phyloP scores from a whole-genome alignment of 164 flowering plant genomes.

The Platanus orientalis region DNA sequence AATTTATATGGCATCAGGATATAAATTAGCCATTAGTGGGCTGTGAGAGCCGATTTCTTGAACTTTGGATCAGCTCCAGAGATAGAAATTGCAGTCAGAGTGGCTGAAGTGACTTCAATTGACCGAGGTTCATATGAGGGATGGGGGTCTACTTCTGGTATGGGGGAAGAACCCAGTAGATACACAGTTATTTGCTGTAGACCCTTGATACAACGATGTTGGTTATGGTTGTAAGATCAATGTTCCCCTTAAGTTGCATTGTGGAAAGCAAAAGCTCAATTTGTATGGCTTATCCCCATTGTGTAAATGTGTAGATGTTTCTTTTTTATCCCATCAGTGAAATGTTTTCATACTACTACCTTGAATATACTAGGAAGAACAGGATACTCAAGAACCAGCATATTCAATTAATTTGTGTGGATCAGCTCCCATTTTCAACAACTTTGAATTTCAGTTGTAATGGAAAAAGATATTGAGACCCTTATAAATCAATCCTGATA shows the following conservation, averaged over 20 bases:
- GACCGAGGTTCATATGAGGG: neutral
- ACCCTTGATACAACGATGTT: neutral
- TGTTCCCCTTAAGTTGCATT: neutral
- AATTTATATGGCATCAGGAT: neutral
- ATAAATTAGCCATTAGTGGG: neutral
- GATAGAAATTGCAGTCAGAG: neutral
- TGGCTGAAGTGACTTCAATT: neutral
- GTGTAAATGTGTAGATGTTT: conserved; percentile 17
- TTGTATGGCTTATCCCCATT: conserved; percentile 11
- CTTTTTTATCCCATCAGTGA: neutral
- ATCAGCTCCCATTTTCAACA: too few species aligned
- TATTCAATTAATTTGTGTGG: too few species aligned
- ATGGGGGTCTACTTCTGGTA: neutral
- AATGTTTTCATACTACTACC: too few species aligned
- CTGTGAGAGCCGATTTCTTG: neutral
- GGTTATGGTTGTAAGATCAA: conserved; percentile 7
- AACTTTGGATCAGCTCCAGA: neutral
- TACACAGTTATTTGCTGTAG: neutral
- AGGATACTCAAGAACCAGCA: too few species aligned
- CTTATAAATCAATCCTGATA: too few species aligned
- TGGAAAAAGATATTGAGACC: too few species aligned
- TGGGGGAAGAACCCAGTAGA: neutral
- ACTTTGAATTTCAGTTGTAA: too few species aligned
- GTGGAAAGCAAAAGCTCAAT: conserved; percentile 5
- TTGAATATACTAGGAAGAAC: too few species aligned